Percentiles rank a stretch among this genome's conserved stretches.
Conservation (phyloP, 805 yeast species). For the Wickerhamiella australiensis region DNA sequence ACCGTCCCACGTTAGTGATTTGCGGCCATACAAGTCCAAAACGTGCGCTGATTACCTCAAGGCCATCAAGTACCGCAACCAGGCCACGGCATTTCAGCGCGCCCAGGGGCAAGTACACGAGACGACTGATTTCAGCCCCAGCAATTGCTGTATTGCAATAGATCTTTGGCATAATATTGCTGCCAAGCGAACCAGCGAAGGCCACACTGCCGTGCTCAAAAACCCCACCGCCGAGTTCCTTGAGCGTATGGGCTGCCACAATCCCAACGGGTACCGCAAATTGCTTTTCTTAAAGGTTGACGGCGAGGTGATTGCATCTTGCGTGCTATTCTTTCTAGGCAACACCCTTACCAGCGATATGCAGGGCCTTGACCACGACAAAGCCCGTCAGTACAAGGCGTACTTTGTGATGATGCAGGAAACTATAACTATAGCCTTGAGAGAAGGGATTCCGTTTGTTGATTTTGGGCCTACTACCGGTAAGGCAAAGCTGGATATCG, state of each 20-base stretch:
- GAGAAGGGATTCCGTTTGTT: slow-evolving; percentile 31
- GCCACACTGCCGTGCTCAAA: slow-evolving; percentile 31
- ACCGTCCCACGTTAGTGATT: slow-evolving; percentile 33
- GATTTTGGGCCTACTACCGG: slow-evolving; percentile 39
- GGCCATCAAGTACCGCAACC: slow-evolving; percentile 34
- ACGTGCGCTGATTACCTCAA: slow-evolving; percentile 31
- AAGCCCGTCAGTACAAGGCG: slow-evolving; percentile 32
- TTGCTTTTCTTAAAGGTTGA: slow-evolving; percentile 32
- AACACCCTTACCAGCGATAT: slow-evolving; percentile 36
- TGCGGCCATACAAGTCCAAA: slow-evolving; percentile 29
- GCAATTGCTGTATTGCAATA: slow-evolving; percentile 28
- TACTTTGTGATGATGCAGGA: slow-evolving; percentile 40
- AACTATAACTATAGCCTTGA: slow-evolving; percentile 33
- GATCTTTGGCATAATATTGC: slow-evolving; percentile 34
- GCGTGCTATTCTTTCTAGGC: slow-evolving; percentile 35
- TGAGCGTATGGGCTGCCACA: slow-evolving; percentile 26
- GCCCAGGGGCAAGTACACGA: slow-evolving; percentile 32
- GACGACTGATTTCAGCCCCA: slow-evolving; percentile 26
- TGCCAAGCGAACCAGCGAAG: slow-evolving; percentile 29
- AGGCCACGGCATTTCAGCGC: slow-evolving; percentile 28
- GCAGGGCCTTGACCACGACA: slow-evolving; percentile 35
- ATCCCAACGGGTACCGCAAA: slow-evolving; percentile 25
- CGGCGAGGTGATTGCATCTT: slow-evolving; percentile 32
- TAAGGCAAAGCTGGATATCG: slow-evolving; percentile 35
- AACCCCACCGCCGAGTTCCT: slow-evolving; percentile 29